Base-by-base conservation (phyloP, 345 rosid species). In the Brassica rapa region DNA sequence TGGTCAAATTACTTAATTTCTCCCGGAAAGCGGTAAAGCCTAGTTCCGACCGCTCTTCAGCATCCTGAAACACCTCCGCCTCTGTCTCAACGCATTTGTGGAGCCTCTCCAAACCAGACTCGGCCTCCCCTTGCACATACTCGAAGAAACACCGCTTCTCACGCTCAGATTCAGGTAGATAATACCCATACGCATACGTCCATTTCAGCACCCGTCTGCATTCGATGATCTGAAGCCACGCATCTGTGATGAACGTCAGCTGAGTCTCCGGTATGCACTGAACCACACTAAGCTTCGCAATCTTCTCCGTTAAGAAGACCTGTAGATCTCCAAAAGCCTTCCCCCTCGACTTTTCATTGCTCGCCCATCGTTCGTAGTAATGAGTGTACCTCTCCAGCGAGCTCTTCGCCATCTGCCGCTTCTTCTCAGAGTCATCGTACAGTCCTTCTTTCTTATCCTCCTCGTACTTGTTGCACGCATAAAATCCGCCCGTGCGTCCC, bases 131-230 rank as follows among this genome's bases (percentile, higher is more conserved):
- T 71, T 71, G 74, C 66, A 57, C 2, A 57, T 57, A 57, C 55
- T 71, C 66, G 35, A 71, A 71, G 4, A 71, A 71, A 0, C 25
- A 1, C 14, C 1, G 33, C 74, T 57, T 70, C 6, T 3, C 8
- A 2, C 8, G 14, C 37, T 2, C 68, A 16, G 49, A 8, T 64
- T 21, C 66, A 12, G 8, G 16, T 35, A 57, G 55, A 37, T 57
- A 71, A n/a, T 57, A 71, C 4, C 74, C 74, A 59, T 71, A 71
- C 1, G 66, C 74, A 71, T 23, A 71, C 11, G 74, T 71, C 74
- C 66, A 71, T 23, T 57, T 14, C 33, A 71, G 35, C 4, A 71
- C 65, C 66, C 74, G 14, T 35, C 66, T 71, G 66, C 65, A 35
- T 5, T 71, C 74, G 15, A 71, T 71, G 32, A 71, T 71, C 66